These are phyloP conservation scores for Dinochytrium kinnereticum DNA, from an alignment of 371 early-diverging fungal species.

Conservation along the genomic window DNA sequence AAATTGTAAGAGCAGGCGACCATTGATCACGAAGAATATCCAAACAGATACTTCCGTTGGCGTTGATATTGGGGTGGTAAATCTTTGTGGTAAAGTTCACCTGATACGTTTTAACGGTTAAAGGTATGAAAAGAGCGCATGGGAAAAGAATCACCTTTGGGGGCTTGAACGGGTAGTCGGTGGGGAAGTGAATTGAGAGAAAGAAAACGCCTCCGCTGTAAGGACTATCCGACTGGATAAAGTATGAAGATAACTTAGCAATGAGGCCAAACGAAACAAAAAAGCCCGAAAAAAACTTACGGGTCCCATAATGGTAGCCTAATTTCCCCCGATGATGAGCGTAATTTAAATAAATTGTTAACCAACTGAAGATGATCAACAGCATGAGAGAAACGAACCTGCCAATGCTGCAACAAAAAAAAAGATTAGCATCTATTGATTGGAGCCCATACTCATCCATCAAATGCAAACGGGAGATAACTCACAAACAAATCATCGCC, in stretches of 20 bases:
- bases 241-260: slow-evolving; percentile 61
- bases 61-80: slow-evolving; percentile 99
- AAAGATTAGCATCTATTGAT: not conserved
- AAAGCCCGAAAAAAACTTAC: slow-evolving; percentile 69
- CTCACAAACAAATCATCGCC: slow-evolving; percentile 76
- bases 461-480: slow-evolving; percentile 4
- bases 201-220: slow-evolving; percentile 92
- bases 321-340: not conserved
- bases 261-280: slow-evolving; percentile 73
- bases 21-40: slow-evolving; percentile 99
- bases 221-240: slow-evolving; percentile 54
- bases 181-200: slow-evolving; percentile 97
- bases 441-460: slow-evolving; percentile 13
- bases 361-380: not conserved
- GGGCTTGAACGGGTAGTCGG: slow-evolving; percentile 99
- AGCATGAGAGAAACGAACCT: slow-evolving; percentile 42
- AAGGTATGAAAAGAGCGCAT: not conserved
- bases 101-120: too few relatives aligned
- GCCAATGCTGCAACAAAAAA: slow-evolving; percentile 81
- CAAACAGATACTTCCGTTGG: slow-evolving; percentile 97
- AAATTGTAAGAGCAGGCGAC: slow-evolving; percentile 99
- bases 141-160: slow-evolving; percentile 73
- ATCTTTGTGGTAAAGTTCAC: slow-evolving; percentile 96
- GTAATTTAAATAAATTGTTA: not conserved
- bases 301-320: slow-evolving; percentile 95